Evolutionary conservation across 306 rosid species (phyloP), one percentile per base, ranked within the genome.

Genomic region (Clitoria ternatea): DNA sequence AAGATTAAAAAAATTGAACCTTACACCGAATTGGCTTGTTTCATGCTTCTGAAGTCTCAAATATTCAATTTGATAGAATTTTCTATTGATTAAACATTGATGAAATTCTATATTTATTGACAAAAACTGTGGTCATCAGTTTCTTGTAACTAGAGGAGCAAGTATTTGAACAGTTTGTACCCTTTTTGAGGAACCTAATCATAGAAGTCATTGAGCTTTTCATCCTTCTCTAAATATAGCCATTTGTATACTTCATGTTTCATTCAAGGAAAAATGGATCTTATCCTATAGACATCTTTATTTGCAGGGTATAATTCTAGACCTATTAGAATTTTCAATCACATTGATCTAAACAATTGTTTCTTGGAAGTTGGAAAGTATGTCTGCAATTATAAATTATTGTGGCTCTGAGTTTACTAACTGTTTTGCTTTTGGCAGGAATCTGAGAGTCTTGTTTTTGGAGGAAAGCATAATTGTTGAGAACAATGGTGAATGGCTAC

Each of bases 381-480:
- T 54, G 59, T 54, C 33, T 39, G 74, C 30, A 61, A 56, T 35
- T 48, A 44, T 50, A 39, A 24, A 19, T 42, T 49, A 39, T 24
- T 39, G 36, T 13, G 40, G 1, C 29, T 36, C 70, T 67, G 33
- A 39, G 7, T 44, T 14, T 77, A 23, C n/a, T n/a, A 56, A 59
- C 32, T n/a, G n/a, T 72, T 43, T 49, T 23, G 12, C 44, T 59
- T 12, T 63, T 79, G 85, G 14, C 86, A 93, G 98, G 88, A 81
- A 23, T 66, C 89, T 94, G 71, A 90, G 37, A 72, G 82, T 83
- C 22, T 84, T 94, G 81, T 76, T 90, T 82, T 36, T 94, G 92
- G 98, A 94, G 84, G 98, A 94, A 85, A 94, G 97, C 82, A 0
- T 65, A 18, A 85, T 94, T 48, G 0, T 0, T 7, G 96, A 90